These are phyloP conservation scores for Cercophora newfieldiana DNA, from an alignment of 495 filamentous ascomycete genomes.

Conservation along the genomic window DNA sequence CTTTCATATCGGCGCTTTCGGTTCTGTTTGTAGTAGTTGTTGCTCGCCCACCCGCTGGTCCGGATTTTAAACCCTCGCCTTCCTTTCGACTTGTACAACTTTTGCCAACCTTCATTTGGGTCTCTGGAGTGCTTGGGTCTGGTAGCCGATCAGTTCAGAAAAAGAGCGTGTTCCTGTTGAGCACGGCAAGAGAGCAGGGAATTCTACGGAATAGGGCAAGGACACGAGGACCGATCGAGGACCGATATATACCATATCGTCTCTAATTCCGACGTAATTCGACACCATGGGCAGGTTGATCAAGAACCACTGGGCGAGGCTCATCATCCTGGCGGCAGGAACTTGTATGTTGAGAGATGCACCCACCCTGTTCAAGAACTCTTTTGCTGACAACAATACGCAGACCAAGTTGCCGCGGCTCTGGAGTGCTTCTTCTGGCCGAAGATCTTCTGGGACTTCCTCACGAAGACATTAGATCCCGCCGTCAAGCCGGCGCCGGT, in stretches of 20 bases:
- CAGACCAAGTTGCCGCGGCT: slow-evolving; percentile 81
- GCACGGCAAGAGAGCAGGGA: slow-evolving; percentile 33
- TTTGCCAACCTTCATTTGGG: slow-evolving; percentile 25
- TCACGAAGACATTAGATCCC: slow-evolving; percentile 86
- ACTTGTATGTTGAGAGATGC: slow-evolving; percentile 62
- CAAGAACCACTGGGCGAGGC: slow-evolving; percentile 97
- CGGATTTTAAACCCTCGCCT: slow-evolving; percentile 42
- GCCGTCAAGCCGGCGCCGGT: slow-evolving; percentile 85
- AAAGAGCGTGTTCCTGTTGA: slow-evolving; percentile 17
- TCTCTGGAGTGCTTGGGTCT: slow-evolving; percentile 17
- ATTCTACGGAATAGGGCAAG: slow-evolving; percentile 11
- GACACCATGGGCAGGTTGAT: slow-evolving; percentile 89
- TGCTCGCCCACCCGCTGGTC: slow-evolving; percentile 42
- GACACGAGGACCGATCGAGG: slow-evolving; percentile 3
- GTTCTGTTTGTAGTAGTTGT: slow-evolving; percentile 23
- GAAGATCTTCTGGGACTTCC: slow-evolving; percentile 97
- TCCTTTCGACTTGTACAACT: slow-evolving; percentile 32
- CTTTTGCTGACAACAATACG: slow-evolving; percentile 18
- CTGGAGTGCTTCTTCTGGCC: slow-evolving; percentile 96
- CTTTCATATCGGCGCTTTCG: slow-evolving; percentile 45
- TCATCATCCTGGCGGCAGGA: slow-evolving; percentile 85
- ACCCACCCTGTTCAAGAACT: no score
- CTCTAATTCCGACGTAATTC: slow-evolving; percentile 20
- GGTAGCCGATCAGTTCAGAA: neutral
- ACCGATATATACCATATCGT: neutral